Conservation (phyloP, 768 basidiomycete genomes). For the Mycena latifolia region DNA sequence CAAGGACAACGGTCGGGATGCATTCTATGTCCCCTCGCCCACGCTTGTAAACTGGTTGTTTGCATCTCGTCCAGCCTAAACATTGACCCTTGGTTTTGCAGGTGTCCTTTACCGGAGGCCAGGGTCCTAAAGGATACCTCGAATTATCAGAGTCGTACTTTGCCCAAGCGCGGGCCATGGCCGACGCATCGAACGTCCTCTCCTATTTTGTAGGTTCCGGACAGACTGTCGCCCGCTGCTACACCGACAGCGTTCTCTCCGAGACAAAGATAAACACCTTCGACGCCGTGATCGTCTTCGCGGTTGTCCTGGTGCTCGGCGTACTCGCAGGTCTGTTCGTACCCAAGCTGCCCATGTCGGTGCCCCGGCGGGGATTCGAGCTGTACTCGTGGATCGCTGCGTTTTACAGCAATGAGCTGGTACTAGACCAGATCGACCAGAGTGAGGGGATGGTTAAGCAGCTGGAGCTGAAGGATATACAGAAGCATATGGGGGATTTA, state of each 20-base stretch:
- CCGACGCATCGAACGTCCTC: constrained; percentile 55
- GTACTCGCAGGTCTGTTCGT: constrained; percentile 46
- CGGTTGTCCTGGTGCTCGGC: constrained; percentile 45
- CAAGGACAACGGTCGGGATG: constrained; percentile 54
- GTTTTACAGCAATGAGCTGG: constrained; percentile 46
- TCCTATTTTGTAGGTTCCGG: constrained; percentile 57
- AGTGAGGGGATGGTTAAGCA: constrained; percentile 14
- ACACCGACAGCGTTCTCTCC: constrained; percentile 46
- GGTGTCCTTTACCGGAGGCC: constrained; percentile 53
- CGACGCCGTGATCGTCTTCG: constrained; percentile 42
- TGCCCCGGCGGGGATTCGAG: constrained; percentile 47
- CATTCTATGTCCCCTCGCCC: constrained; percentile 56
- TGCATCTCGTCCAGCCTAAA: not conserved
- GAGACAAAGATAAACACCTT: constrained; percentile 41
- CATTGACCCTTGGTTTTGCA: constrained; percentile 24
- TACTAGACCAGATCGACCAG: constrained; percentile 34
- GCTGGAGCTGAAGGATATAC: constrained; percentile 11
- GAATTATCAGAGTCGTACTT: constrained; percentile 48
- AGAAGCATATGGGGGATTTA: constrained; percentile 15
- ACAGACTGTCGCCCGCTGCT: constrained; percentile 49
- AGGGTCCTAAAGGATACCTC: constrained; percentile 53
- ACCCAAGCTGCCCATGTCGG: constrained; percentile 42
- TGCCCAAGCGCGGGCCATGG: constrained; percentile 48
- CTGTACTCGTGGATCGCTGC: constrained; percentile 48
- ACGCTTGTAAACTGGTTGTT: constrained; percentile 43